Evolutionary conservation across 768 basidiomycete species (phyloP).

Genomic region (Boletus rubroflammeus): DNA sequence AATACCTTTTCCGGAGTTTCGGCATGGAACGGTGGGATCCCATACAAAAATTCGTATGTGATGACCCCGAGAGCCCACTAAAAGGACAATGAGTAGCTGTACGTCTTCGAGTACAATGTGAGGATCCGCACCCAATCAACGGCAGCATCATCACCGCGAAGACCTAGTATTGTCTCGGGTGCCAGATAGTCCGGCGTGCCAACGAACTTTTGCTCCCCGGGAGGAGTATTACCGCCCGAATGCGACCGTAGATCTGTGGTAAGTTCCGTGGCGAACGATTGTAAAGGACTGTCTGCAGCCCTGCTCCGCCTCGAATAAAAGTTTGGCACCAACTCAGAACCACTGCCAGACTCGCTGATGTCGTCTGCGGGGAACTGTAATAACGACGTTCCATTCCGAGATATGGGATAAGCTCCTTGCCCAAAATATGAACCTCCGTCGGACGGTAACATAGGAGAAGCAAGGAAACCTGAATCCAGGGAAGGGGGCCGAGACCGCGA

Average conservation of each 20-base stretch:
- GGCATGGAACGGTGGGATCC: slow-evolving; percentile 96
- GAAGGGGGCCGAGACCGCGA: slow-evolving; percentile 81
- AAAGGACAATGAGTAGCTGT: slow-evolving; percentile 14
- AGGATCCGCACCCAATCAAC: slow-evolving; percentile 87
- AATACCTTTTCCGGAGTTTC: slow-evolving; percentile 97
- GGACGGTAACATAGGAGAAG: slow-evolving; percentile 66
- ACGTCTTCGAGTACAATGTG: slow-evolving; percentile 4
- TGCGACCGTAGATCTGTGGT: slow-evolving; percentile 82
- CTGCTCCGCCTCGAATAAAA: slow-evolving; percentile 51
- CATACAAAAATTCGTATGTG: slow-evolving; percentile 96
- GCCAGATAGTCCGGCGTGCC: slow-evolving; percentile 98
- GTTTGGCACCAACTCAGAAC: slow-evolving; percentile 68
- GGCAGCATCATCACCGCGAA: slow-evolving; percentile 89
- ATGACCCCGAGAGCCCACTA: slow-evolving; percentile 99
- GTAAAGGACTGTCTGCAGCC: slow-evolving; percentile 70
- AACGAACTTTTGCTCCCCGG: slow-evolving; percentile 89
- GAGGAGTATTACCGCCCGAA: slow-evolving; percentile 56
- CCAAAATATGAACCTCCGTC: slow-evolving; percentile 82
- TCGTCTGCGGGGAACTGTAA: slow-evolving; percentile 75
- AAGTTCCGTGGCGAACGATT: slow-evolving; percentile 83
- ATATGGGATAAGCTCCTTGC: slow-evolving; percentile 57
- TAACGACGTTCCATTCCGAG: slow-evolving; percentile 61
- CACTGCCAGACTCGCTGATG: slow-evolving; percentile 78
- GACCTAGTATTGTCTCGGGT: slow-evolving; percentile 91
- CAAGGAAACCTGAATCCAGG: slow-evolving; percentile 73